phyloP scores from a whole-genome alignment of 2,329 filamentous ascomycete species.

The Xylariomycetidae sp. region DNA sequence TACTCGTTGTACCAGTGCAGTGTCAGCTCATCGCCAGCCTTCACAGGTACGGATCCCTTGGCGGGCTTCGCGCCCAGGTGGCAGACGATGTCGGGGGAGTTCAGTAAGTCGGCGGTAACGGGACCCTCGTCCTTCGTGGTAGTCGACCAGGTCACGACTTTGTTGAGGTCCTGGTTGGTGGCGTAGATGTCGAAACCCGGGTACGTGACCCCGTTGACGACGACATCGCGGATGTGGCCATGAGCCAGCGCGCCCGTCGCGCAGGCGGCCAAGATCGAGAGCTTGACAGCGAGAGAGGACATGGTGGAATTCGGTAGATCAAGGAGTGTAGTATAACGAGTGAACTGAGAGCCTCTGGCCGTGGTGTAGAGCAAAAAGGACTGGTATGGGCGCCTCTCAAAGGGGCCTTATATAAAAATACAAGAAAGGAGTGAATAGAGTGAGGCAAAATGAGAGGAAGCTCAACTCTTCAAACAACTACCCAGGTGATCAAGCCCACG shows the following conservation, averaged over 20 bases:
- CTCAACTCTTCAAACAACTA: too few species aligned
- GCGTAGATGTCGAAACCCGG: conserved; percentile 25
- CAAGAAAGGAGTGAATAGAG: too few species aligned
- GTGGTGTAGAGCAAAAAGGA: too few species aligned
- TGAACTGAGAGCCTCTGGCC: too few species aligned
- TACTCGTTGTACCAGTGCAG: conserved; percentile 21
- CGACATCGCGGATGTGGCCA: conserved; percentile 15
- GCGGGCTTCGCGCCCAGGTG: conserved; percentile 12
- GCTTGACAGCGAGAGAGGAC: conserved; percentile 6
- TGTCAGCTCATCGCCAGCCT: conserved; percentile 20
- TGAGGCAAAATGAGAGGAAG: too few species aligned
- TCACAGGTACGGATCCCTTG: conserved; percentile 10
- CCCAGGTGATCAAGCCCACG: too few species aligned
- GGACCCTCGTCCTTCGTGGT: conserved; percentile 17
- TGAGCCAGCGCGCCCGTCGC: conserved; percentile 9
- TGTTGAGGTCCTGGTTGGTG: conserved; percentile 14
- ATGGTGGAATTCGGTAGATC: too few species aligned
- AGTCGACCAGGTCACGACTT: conserved; percentile 19
- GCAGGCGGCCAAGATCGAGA: conserved; percentile 8
- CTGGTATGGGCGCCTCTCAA: too few species aligned
- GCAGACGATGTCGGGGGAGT: conserved; percentile 14
- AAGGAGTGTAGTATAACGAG: too few species aligned
- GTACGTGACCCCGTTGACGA: conserved; percentile 12
- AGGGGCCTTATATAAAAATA: too few species aligned
- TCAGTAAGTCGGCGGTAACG: conserved; percentile 8